Evolutionary conservation across 2,329 filamentous ascomycete genomes (phyloP), one percentile per base, ranked within the genome.

Genomic region (Trichophyton simii): DNA sequence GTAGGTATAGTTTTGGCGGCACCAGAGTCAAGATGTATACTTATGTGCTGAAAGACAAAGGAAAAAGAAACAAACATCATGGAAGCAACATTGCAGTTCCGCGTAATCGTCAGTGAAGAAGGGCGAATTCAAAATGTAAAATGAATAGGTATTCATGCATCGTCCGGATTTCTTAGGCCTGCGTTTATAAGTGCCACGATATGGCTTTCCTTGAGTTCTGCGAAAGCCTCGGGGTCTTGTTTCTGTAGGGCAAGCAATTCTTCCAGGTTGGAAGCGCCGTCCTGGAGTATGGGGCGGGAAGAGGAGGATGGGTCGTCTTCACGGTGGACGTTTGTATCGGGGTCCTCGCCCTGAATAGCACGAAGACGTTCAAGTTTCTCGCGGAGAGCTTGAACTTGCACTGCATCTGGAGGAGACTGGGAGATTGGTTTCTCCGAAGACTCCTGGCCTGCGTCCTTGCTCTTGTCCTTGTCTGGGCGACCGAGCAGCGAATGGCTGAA

Each of bases 401-500:
- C 70, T 15, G 76, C 69, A 42, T 77, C 75, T 1, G 72, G 71
- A 1, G 69, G 71, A 1, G 69, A 69, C 1, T 70, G 70, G 8
- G 69, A 65, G 4, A 68, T 66, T 22, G 73, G 70, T 42, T 76
- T 69, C 58, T 69, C 64, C 67, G 69, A 61, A 41, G 74, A 68
- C 59, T 78, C 75, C 2, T 76, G 66, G 2, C 79, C 75, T 2
- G 79, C 76, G 15, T 55, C 55, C 50, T 55, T 55, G 31, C 20
- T 28, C 34, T 58, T 58, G n/a, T 58, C 55, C 3, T 13, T 42
- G 15, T 58, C 20, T 11, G 42, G 18, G n/a, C 13, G 41, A 20
- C 78, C 76, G 50, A 87, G 75, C 42, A 88, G 79, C 62, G 86
- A 83, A 48, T 84, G 82, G 20, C 85, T 82, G 52, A 88, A 77